Evolutionary conservation across 2,329 filamentous ascomycete genomes (phyloP).

Genomic region (Xylariales sp.): DNA sequence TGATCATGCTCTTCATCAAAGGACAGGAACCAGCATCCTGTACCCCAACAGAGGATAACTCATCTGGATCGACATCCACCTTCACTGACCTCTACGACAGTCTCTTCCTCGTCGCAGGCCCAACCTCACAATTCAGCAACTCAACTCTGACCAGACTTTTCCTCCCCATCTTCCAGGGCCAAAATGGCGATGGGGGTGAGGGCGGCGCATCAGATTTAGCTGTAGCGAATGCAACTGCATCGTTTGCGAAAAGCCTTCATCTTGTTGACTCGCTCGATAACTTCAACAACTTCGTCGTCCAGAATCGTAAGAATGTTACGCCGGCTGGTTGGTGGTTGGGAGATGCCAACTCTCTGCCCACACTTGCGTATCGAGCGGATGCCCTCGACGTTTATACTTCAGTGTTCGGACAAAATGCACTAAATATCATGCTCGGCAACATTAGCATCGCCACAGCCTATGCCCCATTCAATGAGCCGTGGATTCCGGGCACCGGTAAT

Average conservation of each 20-base stretch:
- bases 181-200: slow-evolving; percentile 15
- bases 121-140: slow-evolving; percentile 34
- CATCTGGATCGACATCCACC: slow-evolving; percentile 30
- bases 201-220: slow-evolving; percentile 1
- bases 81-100: slow-evolving; percentile 29
- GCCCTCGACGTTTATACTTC: slow-evolving; percentile 48
- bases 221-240: slow-evolving; percentile 7
- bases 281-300: slow-evolving; percentile 62
- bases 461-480: slow-evolving; percentile 71
- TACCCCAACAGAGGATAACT: slow-evolving; percentile 25
- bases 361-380: slow-evolving; percentile 68
- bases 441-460: slow-evolving; percentile 68
- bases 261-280: slow-evolving; percentile 59
- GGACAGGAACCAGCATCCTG: slow-evolving; percentile 24
- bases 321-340: slow-evolving; percentile 80
- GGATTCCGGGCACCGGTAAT: slow-evolving; percentile 62
- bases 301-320: slow-evolving; percentile 61
- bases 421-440: slow-evolving; percentile 63
- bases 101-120: slow-evolving; percentile 39
- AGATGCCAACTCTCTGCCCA: slow-evolving; percentile 52
- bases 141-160: slow-evolving; percentile 30
- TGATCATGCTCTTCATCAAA: slow-evolving; percentile 73
- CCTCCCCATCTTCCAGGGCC: slow-evolving; percentile 32
- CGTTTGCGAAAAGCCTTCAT: slow-evolving; percentile 36
- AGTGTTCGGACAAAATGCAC: slow-evolving; percentile 60